Base-by-base conservation (phyloP, 345 rosid species). In the Heritiera fomes region DNA sequence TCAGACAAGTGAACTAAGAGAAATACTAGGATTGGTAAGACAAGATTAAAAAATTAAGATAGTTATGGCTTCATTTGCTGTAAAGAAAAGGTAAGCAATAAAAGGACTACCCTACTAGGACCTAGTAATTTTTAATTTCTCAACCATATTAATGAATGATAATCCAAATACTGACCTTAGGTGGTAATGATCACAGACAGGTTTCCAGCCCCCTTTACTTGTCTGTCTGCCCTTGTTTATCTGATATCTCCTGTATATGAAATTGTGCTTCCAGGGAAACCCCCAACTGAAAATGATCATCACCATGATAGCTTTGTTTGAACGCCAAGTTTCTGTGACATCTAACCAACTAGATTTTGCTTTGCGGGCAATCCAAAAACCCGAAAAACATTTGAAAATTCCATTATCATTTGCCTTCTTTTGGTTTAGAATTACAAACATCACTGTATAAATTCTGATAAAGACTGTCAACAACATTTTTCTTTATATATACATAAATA, bases 251-350 rank as follows among this genome's bases (percentile, higher is more conserved):
- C 62, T 58, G 62, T 58, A 8, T 60, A 60, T 12, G 11, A 20
- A 32, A 63, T 50, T 50, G 6, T 50, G 17, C 45, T 43, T 43
- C 45, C 45, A 43, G 45, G 7, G 1, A 43, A 43, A 5, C 45
- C 45, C 80, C 46, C 66, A 49, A 49, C 20, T 20, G 60, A 66
- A 38, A 65, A 81, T 77, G 84, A 83, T 81, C 38, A 34, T 34
- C 72, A 38, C 49, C 7, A n/a, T 62, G 83, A 34, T 87, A 78
- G 66, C 93, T 90, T 93, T 63, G 87, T 85, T 91, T 91, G 80
- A 84, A 90, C 89, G 89, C 83, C 88, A 91, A 89, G 97, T 78
- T 83, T 91, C 71, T 47, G 53, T 41, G 75, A 76, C 85, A 63
- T 61, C 73, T 71, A 74, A 80, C 83, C 82, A 71, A 82, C 81